phyloP scores from a whole-genome alignment of 495 filamentous ascomycete genomes.

The Pseudoneurospora amorphoporcata region DNA sequence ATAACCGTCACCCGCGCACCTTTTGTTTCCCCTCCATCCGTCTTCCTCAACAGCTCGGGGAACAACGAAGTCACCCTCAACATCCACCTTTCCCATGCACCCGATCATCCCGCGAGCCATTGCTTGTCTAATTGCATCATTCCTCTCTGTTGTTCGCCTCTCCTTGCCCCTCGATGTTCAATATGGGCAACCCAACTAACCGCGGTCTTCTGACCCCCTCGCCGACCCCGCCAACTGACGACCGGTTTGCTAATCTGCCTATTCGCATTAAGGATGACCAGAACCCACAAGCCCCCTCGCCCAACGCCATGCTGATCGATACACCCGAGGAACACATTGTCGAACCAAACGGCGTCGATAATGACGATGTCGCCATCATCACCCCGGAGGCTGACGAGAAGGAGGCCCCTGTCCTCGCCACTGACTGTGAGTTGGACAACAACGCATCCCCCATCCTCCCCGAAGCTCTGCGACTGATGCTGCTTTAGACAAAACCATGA shows the following conservation, averaged over 20 bases:
- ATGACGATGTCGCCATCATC: slow-evolving; percentile 78
- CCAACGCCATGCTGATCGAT: slow-evolving; percentile 62
- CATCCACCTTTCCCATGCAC: neutral
- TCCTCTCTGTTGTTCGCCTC: neutral
- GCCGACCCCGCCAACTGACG: slow-evolving; percentile 10
- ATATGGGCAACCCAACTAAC: neutral
- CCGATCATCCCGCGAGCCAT: neutral
- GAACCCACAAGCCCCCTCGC: slow-evolving; percentile 24
- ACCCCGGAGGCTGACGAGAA: slow-evolving; percentile 45
- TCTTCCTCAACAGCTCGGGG: neutral
- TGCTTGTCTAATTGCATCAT: neutral
- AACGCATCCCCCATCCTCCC: neutral
- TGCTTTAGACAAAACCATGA: slow-evolving; percentile 68
- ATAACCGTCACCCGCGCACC: neutral
- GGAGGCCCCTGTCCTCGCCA: slow-evolving; percentile 37
- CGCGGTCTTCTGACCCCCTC: neutral
- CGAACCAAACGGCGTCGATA: slow-evolving; percentile 53
- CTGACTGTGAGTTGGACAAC: slow-evolving; percentile 53
- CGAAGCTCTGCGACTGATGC: slow-evolving; percentile 14
- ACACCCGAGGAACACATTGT: slow-evolving; percentile 57
- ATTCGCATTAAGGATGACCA: slow-evolving; percentile 24
- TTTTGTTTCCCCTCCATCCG: neutral
- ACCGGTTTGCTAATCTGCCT: slow-evolving; percentile 18
- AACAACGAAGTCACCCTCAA: neutral
- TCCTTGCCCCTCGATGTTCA: neutral